A percentile compares a stretch with the other conserved stretches of the same genome.
phyloP scores from a whole-genome alignment of 2,329 filamentous ascomycete genomes.

The Ophioceras dolichostomum region DNA sequence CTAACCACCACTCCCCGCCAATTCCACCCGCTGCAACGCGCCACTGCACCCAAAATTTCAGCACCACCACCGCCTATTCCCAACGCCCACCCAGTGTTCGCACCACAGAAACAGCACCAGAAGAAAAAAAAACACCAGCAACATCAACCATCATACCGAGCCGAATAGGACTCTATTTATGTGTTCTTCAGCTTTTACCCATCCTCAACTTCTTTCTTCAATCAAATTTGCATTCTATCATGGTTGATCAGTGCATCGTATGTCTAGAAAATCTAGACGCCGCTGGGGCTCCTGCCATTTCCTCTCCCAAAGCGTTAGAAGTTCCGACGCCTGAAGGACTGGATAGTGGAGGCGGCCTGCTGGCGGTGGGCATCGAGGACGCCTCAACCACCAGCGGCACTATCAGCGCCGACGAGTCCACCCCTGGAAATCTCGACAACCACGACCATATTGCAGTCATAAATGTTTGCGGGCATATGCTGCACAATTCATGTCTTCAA shows the following conservation, averaged over 20 bases:
- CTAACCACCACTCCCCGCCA: too few species aligned
- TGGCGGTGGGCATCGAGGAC: conserved; percentile 5
- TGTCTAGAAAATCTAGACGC: conserved; percentile 47
- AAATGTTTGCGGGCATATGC: conserved; percentile 73
- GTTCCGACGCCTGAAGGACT: conserved; percentile 6
- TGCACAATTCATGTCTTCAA: conserved; percentile 86
- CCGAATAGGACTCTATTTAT: background rate
- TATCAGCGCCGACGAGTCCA: conserved; percentile 6
- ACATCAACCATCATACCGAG: background rate
- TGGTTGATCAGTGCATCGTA: conserved; percentile 58
- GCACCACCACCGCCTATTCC: background rate
- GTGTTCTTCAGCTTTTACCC: background rate
- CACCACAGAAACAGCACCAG: too few species aligned
- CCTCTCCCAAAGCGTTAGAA: conserved; percentile 12
- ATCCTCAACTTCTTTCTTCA: background rate
- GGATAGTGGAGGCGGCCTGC: conserved; percentile 8
- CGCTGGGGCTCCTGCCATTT: background rate
- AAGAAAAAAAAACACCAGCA: too few species aligned
- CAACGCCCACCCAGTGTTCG: too few species aligned
- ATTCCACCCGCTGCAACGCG: too few species aligned
- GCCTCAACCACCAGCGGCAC: conserved; percentile 5
- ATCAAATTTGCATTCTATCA: conserved; percentile 18
- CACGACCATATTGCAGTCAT: conserved; percentile 43
- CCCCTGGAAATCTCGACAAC: conserved; percentile 12
- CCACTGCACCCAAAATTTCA: background rate